Conservation (phyloP, 306 rosid genomes). For the Cicer bijugum region DNA sequence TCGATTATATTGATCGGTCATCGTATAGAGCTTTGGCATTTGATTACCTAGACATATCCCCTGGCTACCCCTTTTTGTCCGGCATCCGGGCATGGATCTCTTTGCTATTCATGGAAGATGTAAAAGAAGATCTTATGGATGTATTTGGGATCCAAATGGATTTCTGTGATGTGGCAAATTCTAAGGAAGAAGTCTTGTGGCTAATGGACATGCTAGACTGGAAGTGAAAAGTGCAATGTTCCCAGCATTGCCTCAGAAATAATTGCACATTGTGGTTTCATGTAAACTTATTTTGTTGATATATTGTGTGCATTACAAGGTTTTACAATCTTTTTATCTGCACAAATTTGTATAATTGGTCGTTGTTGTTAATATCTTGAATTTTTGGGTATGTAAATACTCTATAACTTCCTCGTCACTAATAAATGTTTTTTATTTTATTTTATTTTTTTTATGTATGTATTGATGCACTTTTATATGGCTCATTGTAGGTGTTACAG, state of each 20-base stretch:
- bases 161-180: slow-evolving; percentile 87
- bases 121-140: slow-evolving; percentile 66
- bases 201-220: slow-evolving; percentile 93
- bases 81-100: slow-evolving; percentile 93
- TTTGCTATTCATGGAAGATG: slow-evolving; percentile 81
- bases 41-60: slow-evolving; percentile 88
- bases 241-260: slow-evolving; percentile 1
- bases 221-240: slow-evolving; percentile 60
- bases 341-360: not conserved
- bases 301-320: slow-evolving; percentile 1
- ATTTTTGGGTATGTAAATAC: slow-evolving; percentile 38
- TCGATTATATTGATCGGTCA: slow-evolving; percentile 79
- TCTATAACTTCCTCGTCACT: slow-evolving; percentile 4
- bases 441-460: not conserved
- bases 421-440: slow-evolving; percentile 13
- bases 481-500: not conserved
- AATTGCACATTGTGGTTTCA: slow-evolving; percentile 30
- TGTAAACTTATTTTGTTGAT: slow-evolving; percentile 28
- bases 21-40: slow-evolving; percentile 80
- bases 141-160: slow-evolving; percentile 95
- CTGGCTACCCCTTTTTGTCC: slow-evolving; percentile 68
- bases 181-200: slow-evolving; percentile 91
- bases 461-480: not conserved
- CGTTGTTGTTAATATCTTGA: slow-evolving; percentile 26
- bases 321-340: slow-evolving; percentile 14